These are phyloP conservation scores for Nidularia sp. DNA, from an alignment of 768 basidiomycete species.

Conservation along the genomic window DNA sequence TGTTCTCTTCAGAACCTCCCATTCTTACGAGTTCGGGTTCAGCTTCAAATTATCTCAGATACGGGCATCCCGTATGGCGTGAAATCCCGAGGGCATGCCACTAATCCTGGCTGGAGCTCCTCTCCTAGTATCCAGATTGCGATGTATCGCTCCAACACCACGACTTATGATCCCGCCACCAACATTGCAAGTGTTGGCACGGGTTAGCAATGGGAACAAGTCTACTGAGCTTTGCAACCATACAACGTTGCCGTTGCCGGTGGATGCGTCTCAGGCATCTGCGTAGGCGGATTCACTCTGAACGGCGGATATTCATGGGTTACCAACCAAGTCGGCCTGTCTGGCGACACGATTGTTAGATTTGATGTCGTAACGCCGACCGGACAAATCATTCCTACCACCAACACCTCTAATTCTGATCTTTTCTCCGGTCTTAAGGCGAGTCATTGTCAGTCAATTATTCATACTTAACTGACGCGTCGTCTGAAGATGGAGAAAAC, in stretches of 20 bases:
- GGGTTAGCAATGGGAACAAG: conserved; percentile 48
- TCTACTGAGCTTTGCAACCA: conserved; percentile 35
- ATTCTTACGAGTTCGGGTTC: no score
- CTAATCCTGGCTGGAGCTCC: no score
- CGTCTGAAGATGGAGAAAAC: conserved; percentile 48
- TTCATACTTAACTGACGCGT: neutral
- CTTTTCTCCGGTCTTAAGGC: conserved; percentile 41
- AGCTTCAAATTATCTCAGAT: no score
- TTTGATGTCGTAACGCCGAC: conserved; percentile 56
- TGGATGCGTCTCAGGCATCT: conserved; percentile 41
- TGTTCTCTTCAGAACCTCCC: no score
- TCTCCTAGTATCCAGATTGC: no score
- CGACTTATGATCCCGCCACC: no score
- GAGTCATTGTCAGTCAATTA: neutral
- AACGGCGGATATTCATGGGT: conserved; percentile 55
- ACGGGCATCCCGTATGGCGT: no score
- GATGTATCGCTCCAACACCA: no score
- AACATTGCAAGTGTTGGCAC: neutral
- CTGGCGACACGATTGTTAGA: conserved; percentile 45
- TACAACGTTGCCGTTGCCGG: conserved; percentile 42
- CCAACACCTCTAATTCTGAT: conserved; percentile 22
- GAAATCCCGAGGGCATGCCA: no score
- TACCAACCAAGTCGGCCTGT: conserved; percentile 57
- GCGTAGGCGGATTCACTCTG: conserved; percentile 37
- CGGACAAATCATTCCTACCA: conserved; percentile 35